phyloP scores from a whole-genome alignment of 345 rosid species.

The Draba incana region DNA sequence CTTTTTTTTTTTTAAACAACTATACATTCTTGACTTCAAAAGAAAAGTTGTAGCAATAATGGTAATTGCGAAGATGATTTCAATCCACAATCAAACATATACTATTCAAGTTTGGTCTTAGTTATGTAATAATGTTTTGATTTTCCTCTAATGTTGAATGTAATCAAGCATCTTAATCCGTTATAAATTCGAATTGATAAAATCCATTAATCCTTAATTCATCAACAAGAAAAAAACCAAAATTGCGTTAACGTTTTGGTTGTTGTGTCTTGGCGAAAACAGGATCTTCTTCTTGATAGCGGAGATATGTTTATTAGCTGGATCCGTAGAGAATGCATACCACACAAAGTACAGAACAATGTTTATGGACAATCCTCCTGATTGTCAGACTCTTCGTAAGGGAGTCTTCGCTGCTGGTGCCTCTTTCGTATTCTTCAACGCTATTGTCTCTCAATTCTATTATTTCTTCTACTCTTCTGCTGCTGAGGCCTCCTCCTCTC shows the following conservation, averaged over 20 bases:
- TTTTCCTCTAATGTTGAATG: background rate
- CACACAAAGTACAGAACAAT: conserved; percentile 83
- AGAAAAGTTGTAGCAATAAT: background rate
- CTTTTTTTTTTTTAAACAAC: background rate
- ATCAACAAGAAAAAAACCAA: background rate
- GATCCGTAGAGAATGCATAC: conserved; percentile 86
- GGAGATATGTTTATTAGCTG: conserved; percentile 81
- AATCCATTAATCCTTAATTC: background rate
- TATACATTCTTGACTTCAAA: no score
- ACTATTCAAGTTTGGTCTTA: background rate
- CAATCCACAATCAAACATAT: background rate
- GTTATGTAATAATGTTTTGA: background rate
- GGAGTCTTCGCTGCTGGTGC: conserved; percentile 96
- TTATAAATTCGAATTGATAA: background rate
- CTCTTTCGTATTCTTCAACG: conserved; percentile 71
- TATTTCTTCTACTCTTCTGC: conserved; percentile 74
- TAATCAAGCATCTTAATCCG: background rate
- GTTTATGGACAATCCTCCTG: conserved; percentile 62
- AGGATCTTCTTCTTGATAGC: conserved; percentile 88
- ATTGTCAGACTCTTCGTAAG: conserved; percentile 79
- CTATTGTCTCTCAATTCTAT: conserved; percentile 79
- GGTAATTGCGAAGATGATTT: conserved; percentile 7
- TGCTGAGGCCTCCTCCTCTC: conserved; percentile 44
- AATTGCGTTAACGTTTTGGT: background rate
- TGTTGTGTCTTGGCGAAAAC: conserved; percentile 19